phyloP scores from a whole-genome alignment of 257 asterid species.

The Ehretia macrophylla region DNA sequence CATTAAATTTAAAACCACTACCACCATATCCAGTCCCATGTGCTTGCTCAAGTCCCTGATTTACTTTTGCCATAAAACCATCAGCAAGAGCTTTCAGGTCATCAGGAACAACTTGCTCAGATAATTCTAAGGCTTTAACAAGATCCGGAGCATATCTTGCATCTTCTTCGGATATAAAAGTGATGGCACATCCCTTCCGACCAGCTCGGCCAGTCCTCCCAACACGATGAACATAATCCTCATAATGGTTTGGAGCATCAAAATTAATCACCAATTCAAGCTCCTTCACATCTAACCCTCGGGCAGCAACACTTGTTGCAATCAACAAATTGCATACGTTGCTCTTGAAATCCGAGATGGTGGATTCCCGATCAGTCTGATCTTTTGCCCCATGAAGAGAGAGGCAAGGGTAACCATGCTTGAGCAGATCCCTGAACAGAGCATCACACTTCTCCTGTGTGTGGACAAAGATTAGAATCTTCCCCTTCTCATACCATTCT shows the following conservation, averaged over 20 bases:
- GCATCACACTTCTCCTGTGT: constrained; percentile 87
- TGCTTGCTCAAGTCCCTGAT: constrained; percentile 81
- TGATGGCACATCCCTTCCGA: constrained; percentile 77
- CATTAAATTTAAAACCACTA: constrained; percentile 82
- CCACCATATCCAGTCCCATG: constrained; percentile 95
- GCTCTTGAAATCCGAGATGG: constrained; percentile 73
- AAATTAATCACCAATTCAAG: constrained; percentile 78
- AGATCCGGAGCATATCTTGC: constrained; percentile 84
- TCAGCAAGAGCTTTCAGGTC: constrained; percentile 78
- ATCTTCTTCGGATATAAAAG: constrained; percentile 78
- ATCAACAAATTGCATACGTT: constrained; percentile 70
- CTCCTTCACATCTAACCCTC: constrained; percentile 92
- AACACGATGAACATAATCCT: constrained; percentile 94
- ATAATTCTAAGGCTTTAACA: constrained; percentile 72
- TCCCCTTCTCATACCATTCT: constrained; percentile 90
- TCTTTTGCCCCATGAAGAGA: constrained; percentile 94
- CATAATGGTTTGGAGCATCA: constrained; percentile 88
- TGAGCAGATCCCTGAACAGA: constrained; percentile 60
- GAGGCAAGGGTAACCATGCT: constrained; percentile 79
- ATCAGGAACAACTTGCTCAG: constrained; percentile 78
- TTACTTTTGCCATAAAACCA: constrained; percentile 72
- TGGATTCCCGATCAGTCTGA: constrained; percentile 89
- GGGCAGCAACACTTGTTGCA: constrained; percentile 88
- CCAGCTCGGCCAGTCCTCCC: constrained; percentile 97
- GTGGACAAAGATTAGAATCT: constrained; percentile 73